A percentile compares a stretch with the other conserved stretches of the same genome.
Evolutionary conservation across 257 asterid species (phyloP).

Genomic region (Nicotiana tomentosiformis): DNA sequence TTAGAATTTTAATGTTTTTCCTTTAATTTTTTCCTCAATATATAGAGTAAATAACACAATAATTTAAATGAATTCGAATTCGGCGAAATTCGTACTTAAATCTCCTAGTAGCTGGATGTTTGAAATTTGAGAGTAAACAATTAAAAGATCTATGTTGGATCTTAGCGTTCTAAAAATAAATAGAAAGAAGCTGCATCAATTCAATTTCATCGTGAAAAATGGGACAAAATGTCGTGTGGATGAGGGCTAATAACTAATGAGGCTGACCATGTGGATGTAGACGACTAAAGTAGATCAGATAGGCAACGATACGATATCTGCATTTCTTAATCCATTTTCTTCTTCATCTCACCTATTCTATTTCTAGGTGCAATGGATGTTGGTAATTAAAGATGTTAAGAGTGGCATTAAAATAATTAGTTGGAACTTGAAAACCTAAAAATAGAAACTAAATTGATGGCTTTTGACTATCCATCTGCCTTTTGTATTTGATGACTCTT

Average conservation of each 20-base stretch:
- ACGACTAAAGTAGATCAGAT: not conserved
- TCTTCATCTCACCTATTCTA: not conserved
- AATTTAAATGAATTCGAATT: no score
- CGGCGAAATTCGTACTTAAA: no score
- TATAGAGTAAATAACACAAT: no score
- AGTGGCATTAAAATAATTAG: not conserved
- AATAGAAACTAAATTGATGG: not conserved
- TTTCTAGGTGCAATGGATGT: not conserved
- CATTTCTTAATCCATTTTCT: not conserved
- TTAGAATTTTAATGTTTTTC: no score
- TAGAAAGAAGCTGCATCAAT: not conserved
- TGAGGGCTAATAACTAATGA: not conserved
- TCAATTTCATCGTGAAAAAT: not conserved
- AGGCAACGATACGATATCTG: not conserved
- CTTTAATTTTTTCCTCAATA: no score
- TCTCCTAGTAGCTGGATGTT: not conserved
- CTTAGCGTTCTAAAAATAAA: not conserved
- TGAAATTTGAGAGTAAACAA: not conserved
- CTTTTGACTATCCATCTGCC: not conserved
- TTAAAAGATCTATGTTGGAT: not conserved
- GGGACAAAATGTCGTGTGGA: not conserved
- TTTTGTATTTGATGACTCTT: not conserved
- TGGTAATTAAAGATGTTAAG: not conserved
- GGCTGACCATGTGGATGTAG: not conserved
- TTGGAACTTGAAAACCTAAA: conserved; percentile 3